Conservation (phyloP, 768 basidiomycete species). For the Psilocybe cubensis region DNA sequence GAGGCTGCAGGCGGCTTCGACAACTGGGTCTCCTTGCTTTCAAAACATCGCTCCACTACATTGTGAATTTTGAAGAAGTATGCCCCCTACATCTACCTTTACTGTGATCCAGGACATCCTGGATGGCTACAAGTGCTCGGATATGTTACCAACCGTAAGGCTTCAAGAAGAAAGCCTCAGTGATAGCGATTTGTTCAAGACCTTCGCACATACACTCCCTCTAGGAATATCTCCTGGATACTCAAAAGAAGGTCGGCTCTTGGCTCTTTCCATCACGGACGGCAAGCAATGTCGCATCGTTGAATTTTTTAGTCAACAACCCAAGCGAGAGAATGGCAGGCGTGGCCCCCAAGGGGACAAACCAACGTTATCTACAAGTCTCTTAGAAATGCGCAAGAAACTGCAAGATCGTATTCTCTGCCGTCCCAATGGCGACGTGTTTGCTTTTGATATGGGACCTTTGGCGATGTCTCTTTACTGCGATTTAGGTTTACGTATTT, state of each 20-base stretch:
- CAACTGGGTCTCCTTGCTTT: slow-evolving; percentile 5
- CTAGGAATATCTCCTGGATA: slow-evolving; percentile 59
- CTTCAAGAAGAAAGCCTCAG: slow-evolving; percentile 29
- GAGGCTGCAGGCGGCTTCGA: slow-evolving; percentile 19
- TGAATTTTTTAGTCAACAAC: slow-evolving; percentile 33
- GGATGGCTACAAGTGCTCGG: slow-evolving; percentile 27
- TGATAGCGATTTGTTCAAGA: slow-evolving; percentile 22
- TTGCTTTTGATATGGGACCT: slow-evolving; percentile 57
- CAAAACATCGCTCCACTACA: not conserved
- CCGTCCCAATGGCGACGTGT: slow-evolving; percentile 44
- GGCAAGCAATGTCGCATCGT: slow-evolving; percentile 37
- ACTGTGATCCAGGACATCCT: slow-evolving; percentile 28
- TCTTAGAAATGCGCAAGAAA: slow-evolving; percentile 26
- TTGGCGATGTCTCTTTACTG: slow-evolving; percentile 51
- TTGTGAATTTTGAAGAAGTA: not conserved
- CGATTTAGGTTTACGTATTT: slow-evolving; percentile 45
- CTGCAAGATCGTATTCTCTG: slow-evolving; percentile 49
- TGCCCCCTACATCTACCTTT: not conserved
- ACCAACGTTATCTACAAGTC: slow-evolving; percentile 12
- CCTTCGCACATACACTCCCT: slow-evolving; percentile 39
- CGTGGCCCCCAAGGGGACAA: slow-evolving; percentile 16
- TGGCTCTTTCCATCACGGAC: slow-evolving; percentile 50
- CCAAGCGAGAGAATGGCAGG: slow-evolving; percentile 15
- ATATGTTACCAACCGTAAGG: slow-evolving; percentile 23
- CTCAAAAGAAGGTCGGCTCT: slow-evolving; percentile 41